phyloP scores from a whole-genome alignment of 768 basidiomycete species.

The Amanita thiersii region DNA sequence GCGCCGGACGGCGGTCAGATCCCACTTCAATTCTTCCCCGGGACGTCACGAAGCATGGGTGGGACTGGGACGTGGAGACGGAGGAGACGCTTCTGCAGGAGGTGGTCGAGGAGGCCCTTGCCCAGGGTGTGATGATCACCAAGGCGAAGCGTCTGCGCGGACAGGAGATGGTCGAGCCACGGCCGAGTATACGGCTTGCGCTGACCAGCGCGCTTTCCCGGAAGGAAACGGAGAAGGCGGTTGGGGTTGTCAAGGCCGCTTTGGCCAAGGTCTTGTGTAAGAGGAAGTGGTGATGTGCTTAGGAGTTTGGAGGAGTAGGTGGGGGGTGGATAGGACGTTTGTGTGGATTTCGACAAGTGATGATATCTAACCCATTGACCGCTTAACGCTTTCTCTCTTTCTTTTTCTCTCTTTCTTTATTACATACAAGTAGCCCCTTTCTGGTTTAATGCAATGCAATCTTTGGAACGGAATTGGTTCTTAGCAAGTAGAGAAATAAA shows the following conservation, averaged over 20 bases:
- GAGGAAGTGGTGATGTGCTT: constrained; percentile 28
- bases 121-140: constrained; percentile 80
- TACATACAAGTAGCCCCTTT: constrained; percentile 14
- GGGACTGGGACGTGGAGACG: constrained; percentile 49
- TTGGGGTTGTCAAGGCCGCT: constrained; percentile 61
- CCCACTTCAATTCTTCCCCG: constrained; percentile 37
- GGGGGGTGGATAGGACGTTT: background rate
- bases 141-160: constrained; percentile 73
- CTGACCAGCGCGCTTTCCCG: constrained; percentile 69
- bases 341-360: too few species aligned
- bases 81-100: constrained; percentile 87
- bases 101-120: constrained; percentile 80
- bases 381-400: too few species aligned
- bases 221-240: constrained; percentile 92
- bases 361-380: too few species aligned
- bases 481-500: too few species aligned
- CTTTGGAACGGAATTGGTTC: too few species aligned
- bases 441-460: too few species aligned
- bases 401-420: too few species aligned
- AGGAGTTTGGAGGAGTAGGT: background rate
- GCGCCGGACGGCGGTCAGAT: constrained; percentile 48
- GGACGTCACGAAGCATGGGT: constrained; percentile 27
- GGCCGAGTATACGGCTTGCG: constrained; percentile 82
- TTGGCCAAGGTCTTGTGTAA: constrained; percentile 66
- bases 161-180: constrained; percentile 76